Base-by-base conservation (phyloP, 106 monocot species). In the Dioscorea dumetorum region DNA sequence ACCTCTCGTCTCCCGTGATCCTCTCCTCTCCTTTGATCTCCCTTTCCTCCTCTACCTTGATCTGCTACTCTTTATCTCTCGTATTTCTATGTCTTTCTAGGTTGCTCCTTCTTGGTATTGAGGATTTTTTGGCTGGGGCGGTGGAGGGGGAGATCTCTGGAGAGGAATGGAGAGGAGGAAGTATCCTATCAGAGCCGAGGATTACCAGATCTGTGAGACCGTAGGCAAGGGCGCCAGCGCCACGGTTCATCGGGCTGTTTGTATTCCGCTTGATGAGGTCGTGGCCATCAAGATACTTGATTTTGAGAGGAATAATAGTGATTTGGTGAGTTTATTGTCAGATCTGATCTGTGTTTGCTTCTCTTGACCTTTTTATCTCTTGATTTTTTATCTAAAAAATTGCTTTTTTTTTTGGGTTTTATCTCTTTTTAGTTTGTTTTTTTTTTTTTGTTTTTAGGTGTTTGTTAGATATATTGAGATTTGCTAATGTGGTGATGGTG, bases 241-340 rank as follows among this genome's bases (percentile, higher is more conserved):
- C 16, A 12, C 57, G 12, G 85, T 85, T 28, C 77, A 67, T 50
- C 73, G 85, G 7, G 85, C 85, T 8, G 66, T 64, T 13, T 85
- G 81, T 61, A 14, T 85, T n/a, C 80, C 85, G 13, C 58, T 85
- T 12, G 63, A 68, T 20, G 85, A 81, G 76, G 50, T 72, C 67
- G 76, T 81, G 20, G 85, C 85, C 14, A 62, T 85, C 67, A 85
- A 85, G 77, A 72, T 85, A 50, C 70, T 85, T 12, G 79, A 83
- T 60, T 66, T 78, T 16, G 77, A 78, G 77, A 71, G 61, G 50
- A 66, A 60, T 60, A 72, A 67, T 66, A 66, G 72, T 58, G 77
- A 78, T 78, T 58, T 78, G 67, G 77, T 78, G 57, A 33, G 35
- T 17, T n/a, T 49, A 0, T 54, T 54, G 3, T 19, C 9, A 13